Conservation (phyloP, 1,284 basidiomycete species). For the Cutaneotrichosporon arboriforme region DNA sequence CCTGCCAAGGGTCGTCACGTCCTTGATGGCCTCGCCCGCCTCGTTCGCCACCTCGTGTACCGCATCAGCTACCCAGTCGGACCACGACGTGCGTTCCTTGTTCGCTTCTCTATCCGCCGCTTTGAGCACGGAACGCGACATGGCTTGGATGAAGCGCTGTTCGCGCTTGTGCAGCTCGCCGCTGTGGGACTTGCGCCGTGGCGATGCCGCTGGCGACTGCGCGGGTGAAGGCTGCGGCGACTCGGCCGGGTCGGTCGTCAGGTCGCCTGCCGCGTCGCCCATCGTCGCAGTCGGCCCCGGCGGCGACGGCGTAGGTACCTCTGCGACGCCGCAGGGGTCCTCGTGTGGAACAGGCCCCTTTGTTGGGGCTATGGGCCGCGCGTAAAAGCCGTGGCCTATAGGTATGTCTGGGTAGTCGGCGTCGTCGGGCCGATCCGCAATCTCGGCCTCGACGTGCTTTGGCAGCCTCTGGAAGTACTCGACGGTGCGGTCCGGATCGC, state of each 20-base stretch:
- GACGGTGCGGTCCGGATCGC: too few relatives aligned
- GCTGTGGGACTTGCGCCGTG: neutral
- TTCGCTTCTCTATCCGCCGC: neutral
- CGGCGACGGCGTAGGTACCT: neutral
- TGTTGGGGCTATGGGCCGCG: too few relatives aligned
- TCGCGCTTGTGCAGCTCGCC: neutral
- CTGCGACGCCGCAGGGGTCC: neutral
- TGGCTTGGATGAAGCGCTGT: neutral
- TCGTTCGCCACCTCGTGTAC: neutral
- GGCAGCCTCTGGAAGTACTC: too few relatives aligned
- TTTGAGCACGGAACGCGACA: neutral
- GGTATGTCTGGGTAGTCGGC: too few relatives aligned
- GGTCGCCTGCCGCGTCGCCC: too few relatives aligned
- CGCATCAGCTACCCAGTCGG: constrained; percentile 1
- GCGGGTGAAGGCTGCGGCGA: neutral
- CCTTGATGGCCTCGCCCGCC: neutral
- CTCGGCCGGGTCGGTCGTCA: neutral
- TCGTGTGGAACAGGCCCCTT: too few relatives aligned
- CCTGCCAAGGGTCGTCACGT: neutral
- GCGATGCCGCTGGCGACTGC: neutral
- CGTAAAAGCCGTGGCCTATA: too few relatives aligned
- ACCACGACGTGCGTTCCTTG: neutral
- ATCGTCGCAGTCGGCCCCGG: too few relatives aligned
- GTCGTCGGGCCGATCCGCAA: too few relatives aligned
- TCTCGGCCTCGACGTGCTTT: too few relatives aligned